Evolutionary conservation across 352 stramenopile genomes (phyloP), one percentile per base, ranked within the genome.

Genomic region (Blastocystis sp.): DNA sequence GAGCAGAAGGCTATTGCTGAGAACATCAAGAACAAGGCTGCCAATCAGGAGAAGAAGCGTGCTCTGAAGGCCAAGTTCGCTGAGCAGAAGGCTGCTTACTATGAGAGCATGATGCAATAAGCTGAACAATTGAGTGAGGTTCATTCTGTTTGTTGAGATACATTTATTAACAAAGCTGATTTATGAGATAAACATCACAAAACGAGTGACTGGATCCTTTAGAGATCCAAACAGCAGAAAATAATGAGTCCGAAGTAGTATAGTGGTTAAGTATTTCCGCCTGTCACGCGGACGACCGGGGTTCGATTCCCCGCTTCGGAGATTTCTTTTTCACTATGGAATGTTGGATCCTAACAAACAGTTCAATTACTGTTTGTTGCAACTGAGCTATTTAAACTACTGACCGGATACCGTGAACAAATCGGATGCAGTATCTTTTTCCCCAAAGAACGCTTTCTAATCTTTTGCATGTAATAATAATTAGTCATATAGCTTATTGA

Each of bases 1-100:
- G 94, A 97, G 89, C 91, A 95, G 43, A 90, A 92, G 67, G n/a
- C n/a, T n/a, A n/a, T n/a, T n/a, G n/a, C n/a, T n/a, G n/a, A n/a
- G n/a, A n/a, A n/a, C n/a, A n/a, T 92, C 88, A 92, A 93, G 67
- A 95, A 96, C 89, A 96, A 95, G 91, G 91, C 90, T 51, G 91
- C 88, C 78, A 88, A 92, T 67, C 86, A 94, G 6, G 78, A 88
- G 78, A 95, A 93, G 90, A 95, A 94, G 90, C 91, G 93, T 88
- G 91, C 88, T 61, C 91, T 91, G 87, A 95, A 93, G 90, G 94
- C 92, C 78, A 93, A 93, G 90, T 90, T 92, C 88, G 91, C 90
- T 78, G 90, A 92, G 87, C 88, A 91, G 37, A 90, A 91, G 80
- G 91, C 91, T 86, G 89, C 90, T 12, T 95, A 94, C 88, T 94